Base-by-base conservation (phyloP, 495 filamentous ascomycete genomes). In the Parathielavia hyrcaniae region DNA sequence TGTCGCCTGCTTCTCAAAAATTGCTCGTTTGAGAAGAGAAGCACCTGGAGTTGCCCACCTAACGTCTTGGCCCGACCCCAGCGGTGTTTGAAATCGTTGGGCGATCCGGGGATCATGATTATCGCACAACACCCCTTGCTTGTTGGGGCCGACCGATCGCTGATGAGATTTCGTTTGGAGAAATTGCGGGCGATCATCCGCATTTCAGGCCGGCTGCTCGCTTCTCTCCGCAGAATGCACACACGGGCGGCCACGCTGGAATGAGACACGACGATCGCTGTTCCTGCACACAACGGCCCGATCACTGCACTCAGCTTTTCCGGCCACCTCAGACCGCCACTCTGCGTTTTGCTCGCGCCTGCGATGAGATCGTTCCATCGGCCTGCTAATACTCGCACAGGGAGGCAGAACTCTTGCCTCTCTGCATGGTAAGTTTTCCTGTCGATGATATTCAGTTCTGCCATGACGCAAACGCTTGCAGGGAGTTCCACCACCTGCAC, bases 121-220 rank as follows among this genome's bases (percentile, higher is more conserved):
- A 20, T 8, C 17, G n/a, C 35, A 2, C 9, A 19, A 16, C 10
- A 4, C 39, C 52, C 40, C 40, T 47, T 46, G 53, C 32, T 40
- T 14, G 46, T 38, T 32, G 20, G 32, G 19, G 58, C 23, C 35
- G 51, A 49, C 23, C 35, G 51, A 49, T 55, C 52, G 36, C 45
- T 50, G 23, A n/a, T n/a, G 46, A 14, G 44, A 41, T 43, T 41
- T 44, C 14, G 17, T 16, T n/a, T 17, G 5, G 19, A 20, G 53
- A 55, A 41, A 55, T 59, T 60, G 50, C 58, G 39, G 58, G 46
- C 32, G 52, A 60, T 60, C 52, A 32, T n/a, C 17, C 48, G 35
- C 49, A 30, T 14, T 26, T 20, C 23, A 4, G 52, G 19, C 40
- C 23, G 22, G 23, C 20, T 43, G 22, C 12, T 53, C 49, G 26